Evolutionary conservation across 768 basidiomycete genomes (phyloP), one percentile per base, ranked within the genome.

Genomic region (Sutorius australiensis): DNA sequence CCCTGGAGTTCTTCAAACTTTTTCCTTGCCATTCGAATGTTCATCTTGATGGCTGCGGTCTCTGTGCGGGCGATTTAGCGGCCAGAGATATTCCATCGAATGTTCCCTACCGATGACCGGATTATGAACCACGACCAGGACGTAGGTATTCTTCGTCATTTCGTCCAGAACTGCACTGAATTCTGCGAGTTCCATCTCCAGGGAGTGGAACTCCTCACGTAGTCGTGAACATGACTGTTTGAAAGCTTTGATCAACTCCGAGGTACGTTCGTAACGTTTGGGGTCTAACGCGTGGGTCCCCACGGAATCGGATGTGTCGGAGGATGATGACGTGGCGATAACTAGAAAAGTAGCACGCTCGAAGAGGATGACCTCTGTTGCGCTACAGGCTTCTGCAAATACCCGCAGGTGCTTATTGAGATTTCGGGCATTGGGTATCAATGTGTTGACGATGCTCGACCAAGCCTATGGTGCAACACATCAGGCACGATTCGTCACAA

Each of bases 311-410:
- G 73, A 63, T 36, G 74, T 16, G 32, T 64, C 53, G 19, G 75
- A 77, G 67, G 65, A 79, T 61, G 70, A 80, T 19, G 88, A 89
- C 3, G 89, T 89, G 5, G 95, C 93, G 57, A 99, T 94, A 60
- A 99, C 95, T 49, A 99, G 87, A 75, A 98, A 98, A 31, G 97
- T 98, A 9, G 94, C 95, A 47, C 92, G 87, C 67, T 99, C 97
- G 62, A 99, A 98, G 37, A 98, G 82, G 62, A 98, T 86, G 52
- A 93, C 92, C 70, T 99, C 97, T 0, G 89, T 89, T 6, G 95
- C 94, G 57, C 81, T 87, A 67, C 93, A 94, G 1, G 92, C 84
- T 43, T 83, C 78, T 13, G 94, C 89, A 54, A 98, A 89, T 46
- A 85, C 90, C 7, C 85, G 81, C 16, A 99, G 81, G 61, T 98